A percentile compares a stretch with the other conserved stretches of the same genome.
Conservation (phyloP, 371 early-diverging fungal species). For the Rhizopus arrhizus region DNA sequence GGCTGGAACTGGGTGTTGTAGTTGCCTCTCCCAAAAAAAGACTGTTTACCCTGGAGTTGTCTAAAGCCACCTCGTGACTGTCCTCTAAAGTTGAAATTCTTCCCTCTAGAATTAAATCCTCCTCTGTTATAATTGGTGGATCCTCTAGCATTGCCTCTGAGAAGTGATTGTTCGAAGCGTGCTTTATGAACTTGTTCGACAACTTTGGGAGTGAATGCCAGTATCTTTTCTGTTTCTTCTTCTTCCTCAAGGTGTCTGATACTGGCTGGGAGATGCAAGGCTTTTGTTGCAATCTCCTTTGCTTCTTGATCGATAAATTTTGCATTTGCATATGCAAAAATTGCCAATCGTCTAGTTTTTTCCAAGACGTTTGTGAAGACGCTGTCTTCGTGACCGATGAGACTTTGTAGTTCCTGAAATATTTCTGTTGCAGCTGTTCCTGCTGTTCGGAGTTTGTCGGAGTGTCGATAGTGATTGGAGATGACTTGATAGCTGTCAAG, state of each 20-base stretch:
- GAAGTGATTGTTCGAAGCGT: too few relatives aligned
- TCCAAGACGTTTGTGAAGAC: background rate
- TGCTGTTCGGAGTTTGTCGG: background rate
- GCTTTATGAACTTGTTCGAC: too few relatives aligned
- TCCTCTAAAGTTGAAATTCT: too few relatives aligned
- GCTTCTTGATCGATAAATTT: constrained; percentile 11
- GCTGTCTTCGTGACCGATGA: background rate
- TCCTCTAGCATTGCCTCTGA: too few relatives aligned
- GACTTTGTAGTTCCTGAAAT: background rate
- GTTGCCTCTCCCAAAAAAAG: too few relatives aligned
- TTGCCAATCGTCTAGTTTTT: background rate
- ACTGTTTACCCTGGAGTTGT: too few relatives aligned
- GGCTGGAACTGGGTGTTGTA: too few relatives aligned
- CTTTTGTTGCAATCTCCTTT: constrained; percentile 1
- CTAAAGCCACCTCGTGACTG: too few relatives aligned
- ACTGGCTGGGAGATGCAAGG: constrained; percentile 8
- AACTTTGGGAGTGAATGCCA: too few relatives aligned
- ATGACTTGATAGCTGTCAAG: constrained; percentile 6
- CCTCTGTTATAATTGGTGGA: too few relatives aligned
- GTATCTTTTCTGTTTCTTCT: background rate
- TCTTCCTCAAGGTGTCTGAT: constrained; percentile 12
- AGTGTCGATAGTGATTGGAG: background rate
- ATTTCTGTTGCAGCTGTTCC: constrained; percentile 12
- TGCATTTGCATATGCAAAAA: constrained; percentile 8
- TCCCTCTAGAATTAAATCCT: too few relatives aligned